These are phyloP conservation scores for Parachaetomium inaequale DNA, from an alignment of 495 filamentous ascomycete species.

Conservation along the genomic window DNA sequence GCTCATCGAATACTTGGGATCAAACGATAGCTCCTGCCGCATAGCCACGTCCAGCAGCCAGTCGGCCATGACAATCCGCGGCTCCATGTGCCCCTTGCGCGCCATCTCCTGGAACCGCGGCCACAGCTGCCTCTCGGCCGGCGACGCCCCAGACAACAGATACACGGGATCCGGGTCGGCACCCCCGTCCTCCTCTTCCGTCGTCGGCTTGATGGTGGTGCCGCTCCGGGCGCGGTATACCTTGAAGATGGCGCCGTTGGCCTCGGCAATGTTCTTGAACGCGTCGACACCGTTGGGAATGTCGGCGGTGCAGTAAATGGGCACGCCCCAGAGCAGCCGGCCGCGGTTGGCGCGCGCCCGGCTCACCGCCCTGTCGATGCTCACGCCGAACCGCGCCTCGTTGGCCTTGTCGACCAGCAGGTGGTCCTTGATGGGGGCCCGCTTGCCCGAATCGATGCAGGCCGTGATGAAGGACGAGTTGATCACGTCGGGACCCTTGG, in stretches of 20 bases:
- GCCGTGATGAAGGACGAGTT: constrained; percentile 73
- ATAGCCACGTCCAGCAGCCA: constrained; percentile 90
- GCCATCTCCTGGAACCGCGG: constrained; percentile 74
- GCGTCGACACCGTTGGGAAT: constrained; percentile 78
- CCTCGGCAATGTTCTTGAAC: constrained; percentile 76
- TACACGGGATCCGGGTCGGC: constrained; percentile 66
- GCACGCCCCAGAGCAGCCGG: constrained; percentile 64
- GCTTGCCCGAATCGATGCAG: constrained; percentile 57
- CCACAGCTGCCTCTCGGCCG: constrained; percentile 74
- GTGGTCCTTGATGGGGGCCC: constrained; percentile 59
- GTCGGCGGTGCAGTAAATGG: constrained; percentile 73
- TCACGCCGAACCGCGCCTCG: constrained; percentile 66
- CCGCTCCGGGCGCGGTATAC: constrained; percentile 71
- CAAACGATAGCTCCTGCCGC: constrained; percentile 68
- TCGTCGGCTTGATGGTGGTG: constrained; percentile 54
- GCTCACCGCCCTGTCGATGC: constrained; percentile 58
- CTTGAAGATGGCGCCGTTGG: constrained; percentile 80
- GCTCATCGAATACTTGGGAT: constrained; percentile 54
- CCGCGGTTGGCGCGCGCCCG: constrained; percentile 73
- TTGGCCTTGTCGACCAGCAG: constrained; percentile 63
- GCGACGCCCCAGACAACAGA: constrained; percentile 61
- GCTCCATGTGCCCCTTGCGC: constrained; percentile 61
- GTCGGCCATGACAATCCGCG: constrained; percentile 73
- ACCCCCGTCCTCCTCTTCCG: constrained; percentile 53
- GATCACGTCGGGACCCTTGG: constrained; percentile 69